These are phyloP conservation scores for bread wheat (Triticum aestivum) DNA, from an alignment of 176 grass and related monocot species.

Conservation along the genomic window DNA sequence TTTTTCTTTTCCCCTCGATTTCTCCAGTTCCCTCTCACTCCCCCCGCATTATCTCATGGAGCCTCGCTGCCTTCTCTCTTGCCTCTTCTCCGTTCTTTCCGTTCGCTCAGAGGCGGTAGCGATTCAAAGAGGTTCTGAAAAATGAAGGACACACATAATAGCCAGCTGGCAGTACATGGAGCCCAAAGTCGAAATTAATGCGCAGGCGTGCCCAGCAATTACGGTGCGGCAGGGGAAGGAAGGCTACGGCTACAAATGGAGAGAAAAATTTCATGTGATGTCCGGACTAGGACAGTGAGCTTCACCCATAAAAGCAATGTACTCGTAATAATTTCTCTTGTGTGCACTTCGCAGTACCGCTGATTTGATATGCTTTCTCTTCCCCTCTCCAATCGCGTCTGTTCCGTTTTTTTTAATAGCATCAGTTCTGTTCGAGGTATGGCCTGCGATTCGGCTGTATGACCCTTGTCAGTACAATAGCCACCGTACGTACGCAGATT, in stretches of 20 bases:
- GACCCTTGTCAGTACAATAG: slow-evolving; percentile 16
- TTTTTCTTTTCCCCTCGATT: background rate
- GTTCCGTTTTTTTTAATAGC: too few relatives aligned
- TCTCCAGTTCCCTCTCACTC: background rate
- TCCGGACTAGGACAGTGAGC: background rate
- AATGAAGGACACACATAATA: background rate
- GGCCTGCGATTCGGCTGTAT: slow-evolving; percentile 12
- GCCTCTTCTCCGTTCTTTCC: background rate
- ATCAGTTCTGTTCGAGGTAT: background rate
- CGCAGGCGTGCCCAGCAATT: background rate
- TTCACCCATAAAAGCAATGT: background rate
- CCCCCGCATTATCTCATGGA: background rate
- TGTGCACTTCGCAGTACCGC: background rate
- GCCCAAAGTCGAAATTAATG: background rate
- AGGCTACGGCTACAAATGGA: slow-evolving; percentile 2
- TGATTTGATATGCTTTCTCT: background rate
- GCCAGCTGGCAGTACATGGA: slow-evolving; percentile 6
- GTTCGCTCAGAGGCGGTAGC: background rate
- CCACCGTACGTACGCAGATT: background rate
- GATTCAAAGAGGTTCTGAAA: background rate
- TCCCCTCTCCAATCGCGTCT: slow-evolving; percentile 1
- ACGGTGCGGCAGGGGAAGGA: background rate
- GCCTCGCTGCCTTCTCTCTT: background rate
- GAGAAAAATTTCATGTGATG: slow-evolving; percentile 1
- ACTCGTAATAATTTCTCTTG: background rate